Base-by-base conservation (phyloP, 306 rosid genomes). In the Echinosophora koreensis region DNA sequence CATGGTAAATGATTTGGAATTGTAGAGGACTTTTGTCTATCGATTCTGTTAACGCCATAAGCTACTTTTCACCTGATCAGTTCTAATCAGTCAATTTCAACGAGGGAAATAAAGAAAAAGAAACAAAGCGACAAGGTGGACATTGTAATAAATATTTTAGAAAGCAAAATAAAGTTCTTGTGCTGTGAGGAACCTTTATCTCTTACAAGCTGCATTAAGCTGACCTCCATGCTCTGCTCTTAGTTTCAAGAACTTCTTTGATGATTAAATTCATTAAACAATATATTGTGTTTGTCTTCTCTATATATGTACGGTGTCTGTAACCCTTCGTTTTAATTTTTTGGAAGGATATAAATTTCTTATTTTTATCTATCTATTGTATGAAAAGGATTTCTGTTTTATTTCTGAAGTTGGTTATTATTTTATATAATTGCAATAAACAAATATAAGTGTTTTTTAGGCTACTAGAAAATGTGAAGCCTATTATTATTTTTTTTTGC, bases 21-120 rank as follows among this genome's bases (percentile, higher is more conserved):
- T 71, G 73, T 27, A 59, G 61, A 59, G 75, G 83, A 76, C 64
- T 69, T 74, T 54, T 27, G 51, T 47, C 60, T 35, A 42, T 80
- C 30, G 62, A 50, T 64, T 76, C 69, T 66, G 12, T 83, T 57
- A 37, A 50, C 47, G 3, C 55, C 65, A 66, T 35, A 41, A 27
- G 22, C 50, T 73, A 27, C 47, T 32, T 69, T 57, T 54, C 73
- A 38, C 18, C 39, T 49, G 55, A 46, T 68, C 51, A 37, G 30
- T 44, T 67, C 77, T 73, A 41, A 50, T 22, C 42, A 63, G 57
- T 64, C 46, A 44, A 16, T 54, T 76, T 35, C 41, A 37, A 63
- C 18, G 28, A 56, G 70, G 28, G 51, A 56, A 18, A 34, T 13
- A 28, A 27, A 63, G 14, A 42, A 50, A 37, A 42, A 54, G 67